These are phyloP conservation scores for Barnettozyma populi DNA, from an alignment of 805 yeast species.

Conservation along the genomic window DNA sequence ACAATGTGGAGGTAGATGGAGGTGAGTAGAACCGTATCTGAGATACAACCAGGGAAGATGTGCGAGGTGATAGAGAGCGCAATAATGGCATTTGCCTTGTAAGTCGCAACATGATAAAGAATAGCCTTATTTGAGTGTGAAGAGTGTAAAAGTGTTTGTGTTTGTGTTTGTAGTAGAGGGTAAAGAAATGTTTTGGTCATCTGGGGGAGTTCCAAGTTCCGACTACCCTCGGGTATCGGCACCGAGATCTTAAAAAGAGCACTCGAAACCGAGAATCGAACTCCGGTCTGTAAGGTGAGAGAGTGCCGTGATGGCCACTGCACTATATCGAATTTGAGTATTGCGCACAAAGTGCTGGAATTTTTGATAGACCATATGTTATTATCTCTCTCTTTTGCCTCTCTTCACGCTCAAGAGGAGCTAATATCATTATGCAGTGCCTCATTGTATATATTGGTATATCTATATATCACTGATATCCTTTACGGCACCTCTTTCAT, in stretches of 20 bases:
- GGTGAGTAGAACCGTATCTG: neutral
- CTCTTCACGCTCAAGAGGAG: no score
- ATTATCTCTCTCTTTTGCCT: no score
- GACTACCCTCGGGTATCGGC: neutral
- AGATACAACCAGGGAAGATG: neutral
- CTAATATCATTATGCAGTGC: no score
- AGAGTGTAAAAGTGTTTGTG: no score
- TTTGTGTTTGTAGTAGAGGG: no score
- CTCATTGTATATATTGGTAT: no score
- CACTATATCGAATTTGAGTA: neutral
- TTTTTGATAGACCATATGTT: neutral
- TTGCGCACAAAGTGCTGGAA: no score
- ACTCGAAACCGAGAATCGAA: constrained; percentile 1
- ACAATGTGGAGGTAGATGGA: neutral
- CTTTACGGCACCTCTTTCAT: no score
- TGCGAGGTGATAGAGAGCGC: neutral
- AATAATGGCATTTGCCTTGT: neutral
- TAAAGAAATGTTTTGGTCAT: neutral
- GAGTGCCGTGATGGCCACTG: constrained; percentile 3
- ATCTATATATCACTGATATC: no score
- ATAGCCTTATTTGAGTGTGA: neutral
- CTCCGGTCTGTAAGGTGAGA: constrained; percentile 3
- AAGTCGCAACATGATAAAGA: neutral
- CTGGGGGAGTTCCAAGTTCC: neutral
- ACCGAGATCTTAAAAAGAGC: neutral